These are phyloP conservation scores for Xanthoceras sorbifolium DNA, from an alignment of 345 rosid genomes.

Conservation along the genomic window DNA sequence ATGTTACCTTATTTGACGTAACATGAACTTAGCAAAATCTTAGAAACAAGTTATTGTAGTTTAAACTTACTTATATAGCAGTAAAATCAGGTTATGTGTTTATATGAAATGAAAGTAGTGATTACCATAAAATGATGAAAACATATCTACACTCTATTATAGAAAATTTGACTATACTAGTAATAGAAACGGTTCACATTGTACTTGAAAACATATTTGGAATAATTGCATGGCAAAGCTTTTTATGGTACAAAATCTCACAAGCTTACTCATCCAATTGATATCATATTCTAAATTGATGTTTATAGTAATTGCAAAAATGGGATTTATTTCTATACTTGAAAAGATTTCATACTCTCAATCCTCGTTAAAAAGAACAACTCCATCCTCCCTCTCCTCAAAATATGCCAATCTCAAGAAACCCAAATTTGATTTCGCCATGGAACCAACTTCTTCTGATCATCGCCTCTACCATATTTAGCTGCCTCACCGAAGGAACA, in stretches of 20 bases:
- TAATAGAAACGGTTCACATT: background rate
- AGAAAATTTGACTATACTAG: no score
- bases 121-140: no score
- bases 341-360: background rate
- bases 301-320: background rate
- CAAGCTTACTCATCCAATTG: slow-evolving; percentile 3
- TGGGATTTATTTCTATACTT: slow-evolving; percentile 3
- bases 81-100: no score
- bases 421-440: background rate
- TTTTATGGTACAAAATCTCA: background rate
- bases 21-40: no score
- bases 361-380: background rate
- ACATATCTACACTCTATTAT: no score
- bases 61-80: no score
- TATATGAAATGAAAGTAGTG: background rate
- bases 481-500: slow-evolving; percentile 16
- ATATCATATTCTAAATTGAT: background rate
- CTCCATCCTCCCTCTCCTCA: background rate
- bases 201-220: background rate
- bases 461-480: slow-evolving; percentile 32
- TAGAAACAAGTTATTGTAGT: no score
- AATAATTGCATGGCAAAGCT: slow-evolving; percentile 34
- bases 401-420: no score
- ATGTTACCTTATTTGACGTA: no score
- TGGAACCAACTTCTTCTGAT: slow-evolving; percentile 19